Evolutionary conservation across 1,284 basidiomycete genomes (phyloP), one percentile per base, ranked within the genome.

Genomic region (Ustilago cynodontis): DNA sequence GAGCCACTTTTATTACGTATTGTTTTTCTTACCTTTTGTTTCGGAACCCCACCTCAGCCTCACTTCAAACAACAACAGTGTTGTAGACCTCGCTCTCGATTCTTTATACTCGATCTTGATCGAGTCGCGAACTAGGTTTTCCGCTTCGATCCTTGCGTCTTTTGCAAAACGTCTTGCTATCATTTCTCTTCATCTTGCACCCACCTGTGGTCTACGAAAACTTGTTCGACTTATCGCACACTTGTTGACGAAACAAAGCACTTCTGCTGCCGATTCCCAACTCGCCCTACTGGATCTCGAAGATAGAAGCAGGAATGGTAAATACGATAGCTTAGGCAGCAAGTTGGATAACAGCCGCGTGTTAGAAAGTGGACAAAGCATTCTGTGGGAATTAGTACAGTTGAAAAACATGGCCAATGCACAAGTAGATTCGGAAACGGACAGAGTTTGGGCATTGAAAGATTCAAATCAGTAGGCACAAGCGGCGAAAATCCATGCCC

Each of bases 121-220:
- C 89, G 90, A 92, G 59, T 92, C 93, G 45, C 89, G 98, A 0
- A 54, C 60, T 2, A 57, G 88, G 91, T 65, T 89, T 93, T 62
- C 90, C 91, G 49, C 95, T 97, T 88, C 90, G 90, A 80, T 88
- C 89, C 55, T 88, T 88, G 79, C 76, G 18, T 86, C 71, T 60
- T 98, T 99, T 86, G 90, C 93, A 62, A 98, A 98, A 87, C 92
- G 97, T 28, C 89, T 99, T 45, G 88, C 60, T 0, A 59, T 70
- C 43, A 49, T 77, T 35, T 52, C 63, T 11, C 51, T 77, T 3
- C 74, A 77, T 9, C 37, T 76, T 2, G 47, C 67, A 0, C 28
- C 45, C 1, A 45, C 56, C 1, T 61, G 56, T 1, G 55, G 55
- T 5, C 54, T 50, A 22, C 28, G 51, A 7, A 67, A 66, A 26